phyloP scores from a whole-genome alignment of 148 eudicot genomes.

The Fagopyrum tataricum region DNA sequence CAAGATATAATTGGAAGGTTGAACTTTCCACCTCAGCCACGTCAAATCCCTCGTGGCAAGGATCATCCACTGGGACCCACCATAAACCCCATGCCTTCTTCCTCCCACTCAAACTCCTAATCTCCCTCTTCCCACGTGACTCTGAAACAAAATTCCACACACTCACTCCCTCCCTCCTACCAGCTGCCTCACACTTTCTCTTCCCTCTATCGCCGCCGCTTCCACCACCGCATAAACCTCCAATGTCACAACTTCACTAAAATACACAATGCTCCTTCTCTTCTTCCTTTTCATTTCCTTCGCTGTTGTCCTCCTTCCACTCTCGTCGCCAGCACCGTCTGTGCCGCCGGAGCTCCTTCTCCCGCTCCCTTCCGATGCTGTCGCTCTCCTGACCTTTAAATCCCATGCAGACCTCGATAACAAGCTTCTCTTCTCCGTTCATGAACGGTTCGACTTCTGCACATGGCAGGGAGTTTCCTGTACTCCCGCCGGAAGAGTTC shows the following conservation, averaged over 20 bases:
- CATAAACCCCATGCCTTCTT: not conserved
- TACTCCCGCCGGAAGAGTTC: slow-evolving; percentile 43
- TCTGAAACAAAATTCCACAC: slow-evolving; percentile 3
- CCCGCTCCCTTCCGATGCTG: slow-evolving; percentile 25
- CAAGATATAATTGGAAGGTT: not conserved
- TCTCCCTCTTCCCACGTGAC: slow-evolving; percentile 11
- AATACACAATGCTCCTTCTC: not conserved
- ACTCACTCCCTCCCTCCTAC: not conserved
- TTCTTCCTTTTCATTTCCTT: slow-evolving; percentile 20
- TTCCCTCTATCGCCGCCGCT: slow-evolving; percentile 12
- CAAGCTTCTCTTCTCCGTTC: slow-evolving; percentile 36
- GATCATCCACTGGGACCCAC: not conserved
- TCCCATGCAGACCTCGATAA: slow-evolving; percentile 33
- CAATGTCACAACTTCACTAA: not conserved
- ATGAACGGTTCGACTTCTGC: slow-evolving; percentile 29
- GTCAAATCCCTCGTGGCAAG: not conserved
- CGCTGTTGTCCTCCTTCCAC: slow-evolving; percentile 38
- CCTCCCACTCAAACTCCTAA: not conserved
- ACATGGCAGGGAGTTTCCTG: slow-evolving; percentile 72
- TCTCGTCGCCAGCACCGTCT: slow-evolving; percentile 41
- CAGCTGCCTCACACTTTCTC: slow-evolving; percentile 5
- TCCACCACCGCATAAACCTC: slow-evolving; percentile 8
- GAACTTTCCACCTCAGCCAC: not conserved
- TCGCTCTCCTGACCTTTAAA: slow-evolving; percentile 31
- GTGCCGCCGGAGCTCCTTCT: slow-evolving; percentile 13